phyloP scores from a whole-genome alignment of 2,329 filamentous ascomycete species.

The Pezicula radicicola region DNA sequence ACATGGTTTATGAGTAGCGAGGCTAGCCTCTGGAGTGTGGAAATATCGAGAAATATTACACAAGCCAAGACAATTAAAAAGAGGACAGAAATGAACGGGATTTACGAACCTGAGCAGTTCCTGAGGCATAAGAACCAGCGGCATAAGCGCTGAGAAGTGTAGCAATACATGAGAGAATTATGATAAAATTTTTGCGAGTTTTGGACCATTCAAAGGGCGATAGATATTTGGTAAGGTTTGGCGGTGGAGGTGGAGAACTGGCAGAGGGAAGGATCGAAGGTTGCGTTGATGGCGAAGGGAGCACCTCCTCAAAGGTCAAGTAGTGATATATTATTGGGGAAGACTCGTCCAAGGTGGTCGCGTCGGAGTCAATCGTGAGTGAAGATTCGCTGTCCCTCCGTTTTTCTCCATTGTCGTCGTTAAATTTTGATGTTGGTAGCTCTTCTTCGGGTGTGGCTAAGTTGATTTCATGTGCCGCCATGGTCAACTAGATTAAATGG shows the following conservation, averaged over 20 bases:
- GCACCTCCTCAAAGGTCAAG: conserved; percentile 25
- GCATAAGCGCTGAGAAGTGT: conserved; percentile 78
- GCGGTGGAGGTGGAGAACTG: conserved; percentile 45
- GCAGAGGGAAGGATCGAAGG: conserved; percentile 4
- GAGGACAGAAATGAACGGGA: too few relatives aligned
- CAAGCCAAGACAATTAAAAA: too few relatives aligned
- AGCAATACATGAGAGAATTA: conserved; percentile 71
- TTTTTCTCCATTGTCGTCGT: too few relatives aligned
- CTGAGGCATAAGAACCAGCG: conserved; percentile 76
- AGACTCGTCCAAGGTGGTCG: neutral
- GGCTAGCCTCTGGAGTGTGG: too few relatives aligned
- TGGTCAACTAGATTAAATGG: too few relatives aligned
- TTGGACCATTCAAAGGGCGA: conserved; percentile 74
- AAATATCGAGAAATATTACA: too few relatives aligned
- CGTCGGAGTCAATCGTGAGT: too few relatives aligned
- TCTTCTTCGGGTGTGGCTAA: too few relatives aligned
- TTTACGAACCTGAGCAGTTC: conserved; percentile 38
- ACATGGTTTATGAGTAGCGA: too few relatives aligned
- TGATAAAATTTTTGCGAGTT: conserved; percentile 65
- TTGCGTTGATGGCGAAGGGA: conserved; percentile 20
- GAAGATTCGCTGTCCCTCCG: too few relatives aligned
- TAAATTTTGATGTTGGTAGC: too few relatives aligned
- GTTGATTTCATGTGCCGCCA: too few relatives aligned
- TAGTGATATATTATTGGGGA: conserved; percentile 27
- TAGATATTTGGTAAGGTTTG: conserved; percentile 62